Conservation (phyloP, 495 filamentous ascomycete species). For the Darksidea phi region DNA sequence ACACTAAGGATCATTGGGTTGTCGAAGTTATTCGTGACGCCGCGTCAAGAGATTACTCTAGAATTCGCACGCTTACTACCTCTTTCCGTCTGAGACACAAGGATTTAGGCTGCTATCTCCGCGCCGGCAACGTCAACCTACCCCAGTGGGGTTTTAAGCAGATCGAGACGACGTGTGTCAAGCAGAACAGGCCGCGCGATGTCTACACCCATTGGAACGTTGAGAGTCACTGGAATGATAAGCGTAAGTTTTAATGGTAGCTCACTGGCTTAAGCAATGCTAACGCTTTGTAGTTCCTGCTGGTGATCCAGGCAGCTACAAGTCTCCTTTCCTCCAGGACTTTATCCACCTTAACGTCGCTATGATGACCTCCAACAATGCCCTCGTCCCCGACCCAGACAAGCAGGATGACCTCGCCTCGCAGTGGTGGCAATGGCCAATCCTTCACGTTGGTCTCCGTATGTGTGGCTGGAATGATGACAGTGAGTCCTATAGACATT, state of each 20-base stretch:
- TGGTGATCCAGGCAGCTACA: slow-evolving; percentile 88
- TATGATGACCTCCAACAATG: slow-evolving; percentile 99
- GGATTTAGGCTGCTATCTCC: slow-evolving; percentile 84
- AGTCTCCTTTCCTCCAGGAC: slow-evolving; percentile 92
- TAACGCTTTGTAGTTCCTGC: slow-evolving; percentile 67
- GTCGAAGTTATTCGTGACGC: slow-evolving; percentile 90
- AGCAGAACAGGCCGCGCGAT: slow-evolving; percentile 88
- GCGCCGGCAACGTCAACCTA: slow-evolving; percentile 93
- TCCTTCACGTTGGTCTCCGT: slow-evolving; percentile 88
- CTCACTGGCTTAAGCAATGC: neutral
- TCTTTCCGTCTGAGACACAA: slow-evolving; percentile 86
- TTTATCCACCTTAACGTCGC: slow-evolving; percentile 98
- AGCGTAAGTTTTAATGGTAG: slow-evolving; percentile 60
- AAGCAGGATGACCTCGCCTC: slow-evolving; percentile 98
- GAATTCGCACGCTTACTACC: slow-evolving; percentile 87
- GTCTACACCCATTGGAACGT: slow-evolving; percentile 99
- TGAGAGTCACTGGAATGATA: slow-evolving; percentile 91
- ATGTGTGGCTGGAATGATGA: slow-evolving; percentile 99
- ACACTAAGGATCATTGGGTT: slow-evolving; percentile 97
- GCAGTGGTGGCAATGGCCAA: slow-evolving; percentile 97
- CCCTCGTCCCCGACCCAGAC: slow-evolving; percentile 93
- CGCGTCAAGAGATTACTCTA: slow-evolving; percentile 78
- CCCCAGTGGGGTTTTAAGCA: slow-evolving; percentile 99
- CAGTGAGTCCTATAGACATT: slow-evolving; percentile 42
- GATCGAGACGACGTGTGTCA: slow-evolving; percentile 93